Evolutionary conservation across 176 grass and related monocot species (phyloP).

Genomic region (Cenchrus americanus): DNA sequence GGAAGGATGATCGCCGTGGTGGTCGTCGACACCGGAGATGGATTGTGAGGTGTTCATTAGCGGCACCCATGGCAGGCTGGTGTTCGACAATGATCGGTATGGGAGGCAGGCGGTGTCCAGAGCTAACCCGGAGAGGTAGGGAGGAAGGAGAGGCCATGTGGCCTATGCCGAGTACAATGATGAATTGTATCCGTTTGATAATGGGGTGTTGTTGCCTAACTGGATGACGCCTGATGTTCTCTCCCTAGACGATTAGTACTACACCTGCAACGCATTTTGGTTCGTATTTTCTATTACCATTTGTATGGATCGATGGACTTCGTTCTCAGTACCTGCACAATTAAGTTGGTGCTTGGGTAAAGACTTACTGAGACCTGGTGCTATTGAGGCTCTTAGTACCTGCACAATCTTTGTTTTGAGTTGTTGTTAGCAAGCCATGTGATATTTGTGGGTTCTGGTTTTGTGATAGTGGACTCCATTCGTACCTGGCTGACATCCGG

Average conservation of each 20-base stretch:
- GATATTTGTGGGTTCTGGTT: too few relatives aligned
- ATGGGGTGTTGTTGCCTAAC: not conserved
- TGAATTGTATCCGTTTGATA: not conserved
- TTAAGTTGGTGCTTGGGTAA: not conserved
- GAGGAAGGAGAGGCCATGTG: not conserved
- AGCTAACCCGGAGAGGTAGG: not conserved
- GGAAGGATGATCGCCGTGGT: too few relatives aligned
- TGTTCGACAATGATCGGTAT: not conserved
- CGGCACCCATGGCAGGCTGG: not conserved
- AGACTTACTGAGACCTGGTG: not conserved
- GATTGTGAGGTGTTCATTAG: not conserved
- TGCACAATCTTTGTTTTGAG: too few relatives aligned
- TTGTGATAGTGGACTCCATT: too few relatives aligned
- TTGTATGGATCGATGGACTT: not conserved
- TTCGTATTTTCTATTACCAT: not conserved
- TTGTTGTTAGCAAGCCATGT: too few relatives aligned
- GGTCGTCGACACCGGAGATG: not conserved
- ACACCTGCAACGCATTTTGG: not conserved
- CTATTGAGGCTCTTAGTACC: too few relatives aligned
- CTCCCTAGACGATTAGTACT: not conserved
- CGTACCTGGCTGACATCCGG: too few relatives aligned
- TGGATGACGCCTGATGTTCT: not conserved
- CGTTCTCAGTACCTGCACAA: too few relatives aligned
- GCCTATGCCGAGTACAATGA: not conserved
- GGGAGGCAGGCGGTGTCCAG: not conserved